Evolutionary conservation across 2,329 filamentous ascomycete species (phyloP), one percentile per base, ranked within the genome.

Genomic region (Penicillium griseofulvum): DNA sequence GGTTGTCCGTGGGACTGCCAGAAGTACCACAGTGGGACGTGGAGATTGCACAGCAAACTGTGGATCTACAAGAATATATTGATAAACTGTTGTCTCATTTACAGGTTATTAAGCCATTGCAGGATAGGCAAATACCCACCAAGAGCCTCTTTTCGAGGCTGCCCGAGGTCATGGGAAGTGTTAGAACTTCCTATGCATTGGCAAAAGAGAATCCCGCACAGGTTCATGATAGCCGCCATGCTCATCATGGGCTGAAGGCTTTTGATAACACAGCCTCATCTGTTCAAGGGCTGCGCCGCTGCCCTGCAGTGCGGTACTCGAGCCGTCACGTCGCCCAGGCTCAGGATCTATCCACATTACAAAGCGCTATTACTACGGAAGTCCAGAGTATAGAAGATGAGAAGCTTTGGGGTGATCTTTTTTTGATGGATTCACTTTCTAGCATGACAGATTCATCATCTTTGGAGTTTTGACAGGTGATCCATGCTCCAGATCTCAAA

Each of bases 241-340:
- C 44, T 8, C 44, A 46, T 46, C 19, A 31, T 19, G 28, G 53
- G 4, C 17, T 56, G 11, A 28, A 9, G 29, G 19, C 17, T 43
- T 56, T 29, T n/a, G 47, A 43, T 42, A 26, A 8, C 3, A 36
- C 39, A 44, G 39, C 49, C 4, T 51, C 55, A 46, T 52, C 46
- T 42, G 28, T 24, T 36, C 56, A 37, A 46, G 34, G 36, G 29
- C 29, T 16, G 37, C 53, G 47, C 47, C 58, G 58, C 31, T 60
- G 58, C 49, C 58, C 58, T 60, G 58, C 38, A 54, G 37, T 60
- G 44, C 58, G 58, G 39, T 54, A 60, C 49, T 54, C 49, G 37
- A 57, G 16, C 19, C 46, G 53, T 22, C 43, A 28, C 3, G 36
- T 47, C 56, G 19, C 29, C 10, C 53, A 46, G 17, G 37, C 24